Evolutionary conservation across 2,329 filamentous ascomycete genomes (phyloP), one percentile per base, ranked within the genome.

Genomic region (Hymenoscyphus occultus): DNA sequence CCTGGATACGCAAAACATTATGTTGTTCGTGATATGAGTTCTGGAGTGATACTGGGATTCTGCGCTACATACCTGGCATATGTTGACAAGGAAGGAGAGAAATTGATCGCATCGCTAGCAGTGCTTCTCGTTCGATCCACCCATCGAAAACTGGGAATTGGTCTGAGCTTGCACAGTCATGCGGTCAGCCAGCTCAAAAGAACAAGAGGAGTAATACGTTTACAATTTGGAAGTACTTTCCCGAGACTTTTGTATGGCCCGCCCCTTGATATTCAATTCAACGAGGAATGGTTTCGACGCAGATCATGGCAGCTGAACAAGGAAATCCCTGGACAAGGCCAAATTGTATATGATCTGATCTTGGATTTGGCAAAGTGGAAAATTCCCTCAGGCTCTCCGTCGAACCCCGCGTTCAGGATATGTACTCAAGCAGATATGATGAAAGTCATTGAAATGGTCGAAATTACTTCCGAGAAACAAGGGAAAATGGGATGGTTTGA

Each of bases 61-160:
- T 87, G 84, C 70, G 84, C 84, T 10, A 86, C 84, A 9, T 87
- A 84, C 71, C 83, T 84, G 39, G 85, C 82, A 3, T 86, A 84
- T 73, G 80, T 82, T 57, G 82, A 85, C 68, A 80, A 80, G 67
- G 80, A 78, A 48, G 80, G 79, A 22, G 81, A 85, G 67, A 79
- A 79, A 40, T 76, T 86, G 51, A 78, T 87, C 58, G 85, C 84
- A 9, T 87, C 83, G 3, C 72, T 88, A 39, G 84, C 84, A 12
- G 75, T 81, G 12, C 74, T 88, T 35, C 73, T 87, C 40, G 84
- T 87, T 22, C 80, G 79, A 39, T 77, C 80, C 40, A 75, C 78
- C 0, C 80, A 80, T 71, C 79, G 81, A 32, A 74, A 78, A 61
- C 78, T 78, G 60, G 85, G 85, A 0, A 79, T 88, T 59, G 85